Base-by-base conservation (phyloP, 2,329 filamentous ascomycete genomes). In the Camptophora hylomeconis region DNA sequence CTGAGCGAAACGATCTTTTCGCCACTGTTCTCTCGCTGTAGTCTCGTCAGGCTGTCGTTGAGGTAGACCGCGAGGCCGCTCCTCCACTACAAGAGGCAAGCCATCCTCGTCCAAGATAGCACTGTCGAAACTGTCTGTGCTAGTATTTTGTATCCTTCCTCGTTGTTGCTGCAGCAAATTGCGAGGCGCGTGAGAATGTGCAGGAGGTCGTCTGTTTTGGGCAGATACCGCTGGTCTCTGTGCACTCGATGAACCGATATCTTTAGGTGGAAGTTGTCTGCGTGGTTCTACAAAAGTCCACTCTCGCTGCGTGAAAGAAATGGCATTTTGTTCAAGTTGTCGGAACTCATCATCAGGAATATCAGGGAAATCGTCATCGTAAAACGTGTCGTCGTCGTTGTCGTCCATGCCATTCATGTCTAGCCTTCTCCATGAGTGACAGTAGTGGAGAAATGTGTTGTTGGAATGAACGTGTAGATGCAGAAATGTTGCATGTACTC, bases 331-430 rank as follows among this genome's bases (percentile, higher is more conserved):
- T 40, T 63, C 60, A 21, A 65, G 47, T 40, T 59, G 49, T 34
- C 56, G 47, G 27, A 60, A 44, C 12, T 57, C 54, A 30, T 56
- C 46, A 16, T 54, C 47, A 24, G 58, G 53, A 30, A 63, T 48
- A 33, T 52, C 53, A 35, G 61, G 60, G 42, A 60, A 55, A 37
- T 52, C 53, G 37, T 61, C 56, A 40, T 61, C 59, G 33, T 57
- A 61, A 61, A 43, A 54, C 54, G 33, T 60, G 57, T 61, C 56
- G 44, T 59, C 57, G 47, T 52, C 54, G 45, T 53, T 52, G 38
- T 47, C 48, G 50, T 59, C 59, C 59, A 61, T 61, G 46, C 54
- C 56, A 55, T 48, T 42, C 39, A 44, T 42, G 17, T 26, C 33
- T 31, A 31, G 33, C 33, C 38, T 37, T 39, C 39, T 41, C n/a